Evolutionary conservation across 768 basidiomycete species (phyloP), one percentile per base, ranked within the genome.

Genomic region (Agaricus blazei): DNA sequence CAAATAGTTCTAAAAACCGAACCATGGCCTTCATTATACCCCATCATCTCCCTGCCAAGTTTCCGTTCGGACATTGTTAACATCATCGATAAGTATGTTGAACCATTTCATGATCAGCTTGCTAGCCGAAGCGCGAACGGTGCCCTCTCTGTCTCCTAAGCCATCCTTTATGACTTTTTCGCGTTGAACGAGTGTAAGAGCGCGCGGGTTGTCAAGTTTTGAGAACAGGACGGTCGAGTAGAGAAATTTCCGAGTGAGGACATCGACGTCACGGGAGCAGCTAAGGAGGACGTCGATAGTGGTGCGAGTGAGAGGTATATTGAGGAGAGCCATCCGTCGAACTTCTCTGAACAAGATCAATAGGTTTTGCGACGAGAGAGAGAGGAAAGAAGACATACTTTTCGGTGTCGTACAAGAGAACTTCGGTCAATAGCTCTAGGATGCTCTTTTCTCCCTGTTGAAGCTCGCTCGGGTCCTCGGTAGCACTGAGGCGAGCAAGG

Each of bases 91-190:
- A 6, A 84, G 82, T 9, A 77, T 71, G 49, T 93, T 89, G 19
- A 93, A 82, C 96, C 96, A 98, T 15, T 78, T 77, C 0, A 80
- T 83, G 24, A 96, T 74, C 59, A 98, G 77, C 52, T 84, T 86
- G 3, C 82, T 87, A 0, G 92, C 88, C 0, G 93, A 91, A n/a
- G 86, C 76, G 26, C 90, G 77, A 1, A 98, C 95, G 2, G 72
- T 74, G 0, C 85, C 83, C 60, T 98, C 95, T 29, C 96, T 78
- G 69, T 98, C 96, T 0, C 93, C 89, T 3, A 98, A 74, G 0
- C 96, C 96, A 60, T 91, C 84, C 42, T 85, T 84, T n/a, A 96
- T 82, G 42, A 96, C 77, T 52, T 84, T 77, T 64, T 96, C 91
- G 37, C 96, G 80, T 68, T 97, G 93, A 0, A 83, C 75, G 29